Percentiles rank a stretch among this genome's conserved stretches.
Evolutionary conservation across 2,329 filamentous ascomycete species (phyloP).

Genomic region (Lecanosticta acicola): DNA sequence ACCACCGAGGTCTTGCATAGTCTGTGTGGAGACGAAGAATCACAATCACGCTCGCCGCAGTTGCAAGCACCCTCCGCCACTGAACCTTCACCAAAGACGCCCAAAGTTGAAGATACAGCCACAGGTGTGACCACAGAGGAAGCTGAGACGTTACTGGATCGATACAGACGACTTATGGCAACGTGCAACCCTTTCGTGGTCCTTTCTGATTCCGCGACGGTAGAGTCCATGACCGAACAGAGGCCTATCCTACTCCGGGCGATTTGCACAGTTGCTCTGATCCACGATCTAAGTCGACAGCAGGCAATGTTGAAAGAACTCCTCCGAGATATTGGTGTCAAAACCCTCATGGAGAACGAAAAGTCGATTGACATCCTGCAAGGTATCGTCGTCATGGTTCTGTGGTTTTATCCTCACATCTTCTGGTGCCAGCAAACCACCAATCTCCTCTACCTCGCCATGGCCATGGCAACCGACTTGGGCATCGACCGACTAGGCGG

Average conservation of each 20-base stretch:
- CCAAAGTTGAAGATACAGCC: neutral
- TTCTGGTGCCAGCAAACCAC: conserved; percentile 27
- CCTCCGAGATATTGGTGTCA: conserved; percentile 27
- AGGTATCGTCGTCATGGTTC: conserved; percentile 20
- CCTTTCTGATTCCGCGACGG: conserved; percentile 18
- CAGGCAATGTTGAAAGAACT: conserved; percentile 24
- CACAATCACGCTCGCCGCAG: neutral
- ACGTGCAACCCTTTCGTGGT: conserved; percentile 25
- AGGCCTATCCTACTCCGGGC: conserved; percentile 28
- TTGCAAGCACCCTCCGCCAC: neutral
- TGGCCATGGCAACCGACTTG: conserved; percentile 25
- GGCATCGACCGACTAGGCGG: conserved; percentile 23
- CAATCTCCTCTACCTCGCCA: conserved; percentile 28
- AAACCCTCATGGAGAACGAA: conserved; percentile 28
- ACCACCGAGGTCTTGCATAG: conserved; percentile 3
- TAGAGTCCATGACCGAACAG: conserved; percentile 18
- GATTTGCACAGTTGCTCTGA: conserved; percentile 26
- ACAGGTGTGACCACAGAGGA: conserved; percentile 9
- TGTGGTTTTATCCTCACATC: conserved; percentile 29
- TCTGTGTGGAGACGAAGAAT: conserved; percentile 2
- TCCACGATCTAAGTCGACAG: conserved; percentile 27
- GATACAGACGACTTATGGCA: conserved; percentile 26
- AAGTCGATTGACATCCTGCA: conserved; percentile 29
- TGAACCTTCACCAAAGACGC: neutral
- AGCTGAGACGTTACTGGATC: conserved; percentile 25